These are phyloP conservation scores for Marasmius fiardii DNA, from an alignment of 1,284 basidiomycete species.

Conservation along the genomic window DNA sequence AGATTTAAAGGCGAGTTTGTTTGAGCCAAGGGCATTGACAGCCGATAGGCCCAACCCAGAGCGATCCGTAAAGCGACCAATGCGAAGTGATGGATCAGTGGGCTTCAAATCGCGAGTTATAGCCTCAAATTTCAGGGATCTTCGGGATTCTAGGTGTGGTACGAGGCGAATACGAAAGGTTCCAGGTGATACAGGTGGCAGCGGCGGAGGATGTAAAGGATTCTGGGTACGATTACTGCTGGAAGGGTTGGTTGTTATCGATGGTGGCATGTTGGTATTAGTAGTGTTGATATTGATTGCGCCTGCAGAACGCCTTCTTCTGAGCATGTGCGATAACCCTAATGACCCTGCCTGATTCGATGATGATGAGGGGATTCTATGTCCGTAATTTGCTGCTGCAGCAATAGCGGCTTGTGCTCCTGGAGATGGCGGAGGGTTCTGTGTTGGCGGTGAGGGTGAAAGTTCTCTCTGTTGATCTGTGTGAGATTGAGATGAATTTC, in stretches of 20 bases:
- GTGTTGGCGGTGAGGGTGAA: slow-evolving; percentile 29
- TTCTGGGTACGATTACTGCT: neutral
- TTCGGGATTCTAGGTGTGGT: slow-evolving; percentile 14
- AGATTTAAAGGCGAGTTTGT: slow-evolving; percentile 92
- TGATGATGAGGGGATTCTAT: slow-evolving; percentile 12
- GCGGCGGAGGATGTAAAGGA: neutral
- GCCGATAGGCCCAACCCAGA: slow-evolving; percentile 51
- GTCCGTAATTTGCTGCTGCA: slow-evolving; percentile 16
- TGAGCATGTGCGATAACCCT: slow-evolving; percentile 45
- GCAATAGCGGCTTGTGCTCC: slow-evolving; percentile 13
- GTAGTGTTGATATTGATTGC: slow-evolving; percentile 21
- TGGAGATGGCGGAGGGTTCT: slow-evolving; percentile 22
- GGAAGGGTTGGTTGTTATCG: neutral
- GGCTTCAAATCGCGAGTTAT: slow-evolving; percentile 13
- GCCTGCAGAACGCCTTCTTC: slow-evolving; percentile 49
- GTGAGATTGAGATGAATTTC: slow-evolving; percentile 43
- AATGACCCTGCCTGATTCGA: slow-evolving; percentile 24
- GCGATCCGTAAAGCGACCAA: slow-evolving; percentile 14
- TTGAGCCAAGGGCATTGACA: slow-evolving; percentile 67
- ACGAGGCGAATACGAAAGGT: slow-evolving; percentile 9
- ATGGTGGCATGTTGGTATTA: neutral
- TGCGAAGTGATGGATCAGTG: slow-evolving; percentile 10
- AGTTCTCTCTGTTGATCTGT: slow-evolving; percentile 27
- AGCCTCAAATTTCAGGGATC: slow-evolving; percentile 12
- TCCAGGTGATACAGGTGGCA: neutral